Base-by-base conservation (phyloP, 2,329 filamentous ascomycete genomes). In the Nothophoma quercina region DNA sequence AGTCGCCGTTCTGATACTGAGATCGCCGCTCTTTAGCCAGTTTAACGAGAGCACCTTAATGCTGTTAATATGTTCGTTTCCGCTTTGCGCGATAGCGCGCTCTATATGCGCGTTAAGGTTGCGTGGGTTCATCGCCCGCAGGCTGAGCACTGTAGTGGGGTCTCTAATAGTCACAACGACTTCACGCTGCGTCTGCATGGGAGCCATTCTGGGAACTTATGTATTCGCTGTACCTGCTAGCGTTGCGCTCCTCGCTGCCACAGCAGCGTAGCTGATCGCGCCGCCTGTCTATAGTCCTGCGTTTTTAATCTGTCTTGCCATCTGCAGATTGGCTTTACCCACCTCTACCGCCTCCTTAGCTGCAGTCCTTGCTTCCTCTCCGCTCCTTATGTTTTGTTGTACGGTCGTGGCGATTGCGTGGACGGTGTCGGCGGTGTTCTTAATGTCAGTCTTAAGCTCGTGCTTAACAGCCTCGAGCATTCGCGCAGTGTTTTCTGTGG, bases 21-120 rank as follows among this genome's bases (percentile, higher is more conserved):
- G 46, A 47, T 59, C 54, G 43, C 58, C 40, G 41, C 62, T 63
- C 42, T 62, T 62, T 15, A 63, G 51, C 56, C 63, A 32, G 44
- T 64, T 64, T 28, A 53, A 54, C 9, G 36, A 61, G 34, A 62
- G 30, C 15, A 62, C 53, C 44, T 56, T 64, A 5, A 60, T 18
- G 26, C 40, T 56, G 12, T 10, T 53, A 51, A 62, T 55, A 32
- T 64, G 55, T 51, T 56, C 38, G 23, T 64, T 62, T 18, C 56
- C 51, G 42, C 59, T 57, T 15, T 64, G 36, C 26, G 52, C 41
- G 19, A 56, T 60, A 21, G 59, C 55, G 45, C 48, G 49, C 21
- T 64, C 32, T 9, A 63, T 47, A 53, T 62, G 41, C 22, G 39
- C 28, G 44, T 62, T 63, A 12, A 58, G 35, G 21, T 59, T 59